Base-by-base conservation (phyloP, 2,329 filamentous ascomycete species). In the Curvularia sp. region DNA sequence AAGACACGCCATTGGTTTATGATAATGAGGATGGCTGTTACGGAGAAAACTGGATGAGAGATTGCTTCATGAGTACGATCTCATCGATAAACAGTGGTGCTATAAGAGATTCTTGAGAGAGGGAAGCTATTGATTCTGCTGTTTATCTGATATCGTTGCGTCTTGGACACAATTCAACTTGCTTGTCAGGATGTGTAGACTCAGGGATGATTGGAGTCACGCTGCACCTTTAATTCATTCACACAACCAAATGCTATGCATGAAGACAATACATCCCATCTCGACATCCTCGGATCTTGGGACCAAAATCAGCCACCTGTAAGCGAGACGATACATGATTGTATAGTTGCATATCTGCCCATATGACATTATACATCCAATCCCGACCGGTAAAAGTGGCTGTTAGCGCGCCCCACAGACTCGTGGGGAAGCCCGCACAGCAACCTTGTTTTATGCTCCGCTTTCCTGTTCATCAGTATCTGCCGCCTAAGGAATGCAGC, bases 391-490 rank as follows among this genome's bases (percentile, higher is more conserved):
- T 27, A 19, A 10, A 19, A 32, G 9, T 13, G 30, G 3, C 12
- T 30, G 28, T 15, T 45, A 55, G 46, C 21, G 55, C 28, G 43
- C 50, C 55, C 55, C 55, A 53, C 55, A 34, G 3, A 15, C 13
- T 23, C 15, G 12, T 3, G 27, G 23, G 18, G 48, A 21, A 21
- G 47, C 41, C 39, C 27, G 41, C 25, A 32, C 23, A 13, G 19
- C 23, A 27, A 38, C 28, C 30, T 19, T 23, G 18, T 42, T 42
- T 45, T 12, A 12, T 19, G n/a, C 23, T n/a, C 30, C 30, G 4
- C 15, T 13, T 32, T 38, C 46, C 12, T 49, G 10, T 45, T 30
- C 47, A 39, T 48, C 7, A 41, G 19, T 21, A 39, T 9, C 28
- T 28, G 27, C n/a, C n/a, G 18, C n/a, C 25, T 30, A 18, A 6